Conservation (phyloP, 352 stramenopile genomes). For the Aphanomyces euteiches region DNA sequence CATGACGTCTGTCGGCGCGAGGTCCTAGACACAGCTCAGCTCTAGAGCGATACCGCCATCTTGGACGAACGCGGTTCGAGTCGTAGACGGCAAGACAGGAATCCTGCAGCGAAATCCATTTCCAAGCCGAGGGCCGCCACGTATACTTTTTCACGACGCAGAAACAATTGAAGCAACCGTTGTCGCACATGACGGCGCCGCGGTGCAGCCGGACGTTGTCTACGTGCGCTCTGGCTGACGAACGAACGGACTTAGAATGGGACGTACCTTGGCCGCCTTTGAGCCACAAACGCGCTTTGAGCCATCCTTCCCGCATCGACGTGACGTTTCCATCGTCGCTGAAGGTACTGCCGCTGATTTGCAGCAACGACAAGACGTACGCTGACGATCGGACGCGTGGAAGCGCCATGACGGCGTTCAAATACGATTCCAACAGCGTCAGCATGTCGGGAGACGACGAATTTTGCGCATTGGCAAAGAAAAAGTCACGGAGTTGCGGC, state of each 20-base stretch:
- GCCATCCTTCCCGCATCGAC: conserved; percentile 74
- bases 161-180: conserved; percentile 88
- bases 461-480: conserved; percentile 71
- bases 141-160: conserved; percentile 82
- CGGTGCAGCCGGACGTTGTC: conserved; percentile 84
- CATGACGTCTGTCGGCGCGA: conserved; percentile 61
- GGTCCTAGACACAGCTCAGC: conserved; percentile 33
- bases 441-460: conserved; percentile 74
- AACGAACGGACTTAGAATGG: background rate
- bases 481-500: conserved; percentile 75
- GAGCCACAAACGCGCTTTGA: conserved; percentile 78
- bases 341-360: conserved; percentile 82
- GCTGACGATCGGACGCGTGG: conserved; percentile 58
- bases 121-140: conserved; percentile 75
- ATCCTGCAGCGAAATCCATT: conserved; percentile 79
- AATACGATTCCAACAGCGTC: conserved; percentile 64
- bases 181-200: conserved; percentile 69
- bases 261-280: conserved; percentile 56
- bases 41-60: background rate
- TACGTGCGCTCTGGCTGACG: background rate
- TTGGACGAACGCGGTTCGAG: conserved; percentile 50
- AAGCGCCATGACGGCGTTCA: conserved; percentile 64
- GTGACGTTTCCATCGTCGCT: conserved; percentile 78
- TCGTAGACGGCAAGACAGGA: conserved; percentile 75
- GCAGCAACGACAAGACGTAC: conserved; percentile 71